Base-by-base conservation (phyloP, 768 basidiomycete genomes). In the Suillus americanus region DNA sequence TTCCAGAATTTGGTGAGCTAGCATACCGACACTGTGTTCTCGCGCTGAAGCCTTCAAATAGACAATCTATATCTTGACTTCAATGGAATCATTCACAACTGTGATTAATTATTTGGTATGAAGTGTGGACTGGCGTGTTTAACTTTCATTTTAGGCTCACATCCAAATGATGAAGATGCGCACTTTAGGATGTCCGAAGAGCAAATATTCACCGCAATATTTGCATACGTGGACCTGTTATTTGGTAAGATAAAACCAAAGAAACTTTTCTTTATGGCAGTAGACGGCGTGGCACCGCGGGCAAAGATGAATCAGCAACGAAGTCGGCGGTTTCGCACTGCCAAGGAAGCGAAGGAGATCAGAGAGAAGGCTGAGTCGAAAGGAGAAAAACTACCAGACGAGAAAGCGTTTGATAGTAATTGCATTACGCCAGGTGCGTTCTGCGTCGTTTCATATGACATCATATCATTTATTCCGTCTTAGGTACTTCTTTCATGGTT, bases 251-350 rank as follows among this genome's bases (percentile, higher is more conserved):
- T 99, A 67, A 98, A 96, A 75, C 97, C 97, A 0, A 91, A 94
- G 83, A 97, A 98, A 74, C 81, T 97, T 14, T 98, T 99, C 77
- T 99, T 97, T 78, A 97, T 99, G 92, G 97, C 97, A 30, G 90
- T 99, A 54, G 97, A 99, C 74, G 97, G 97, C 56, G 96, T 98
- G 16, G 97, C 97, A 0, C 97, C 97, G 5, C 82, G 97, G 54
- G 97, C 97, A 40, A 99, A 99, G 85, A 97, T 98, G 97, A 99
- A 99, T 74, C 97, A 99, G 77, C 97, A 99, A 74, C 89, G 97
- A 23, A 90, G 91, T 74, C 83, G 97, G 45, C 88, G 96, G 54
- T 99, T 99, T 81, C 82, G 97, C 63, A 95, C 96, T 0, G 96
- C 96, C 8, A 94, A 91, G 78, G 97, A 98, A 76, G 92, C 91